Base-by-base conservation (phyloP, 345 rosid species). In the Brassica rapa region DNA sequence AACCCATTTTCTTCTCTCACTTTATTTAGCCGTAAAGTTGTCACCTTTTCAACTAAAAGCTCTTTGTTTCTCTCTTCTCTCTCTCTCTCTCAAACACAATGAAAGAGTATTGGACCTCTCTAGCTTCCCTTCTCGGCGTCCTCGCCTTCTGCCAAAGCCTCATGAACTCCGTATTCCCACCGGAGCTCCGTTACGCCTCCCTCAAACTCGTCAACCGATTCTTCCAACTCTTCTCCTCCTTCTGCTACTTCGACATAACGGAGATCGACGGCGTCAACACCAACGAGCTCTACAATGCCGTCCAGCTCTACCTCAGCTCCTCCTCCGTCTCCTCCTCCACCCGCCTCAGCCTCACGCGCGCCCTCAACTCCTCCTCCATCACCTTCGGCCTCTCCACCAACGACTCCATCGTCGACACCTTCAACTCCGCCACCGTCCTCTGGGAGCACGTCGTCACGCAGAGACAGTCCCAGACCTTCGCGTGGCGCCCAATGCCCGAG, bases 211-310 rank as follows among this genome's bases (percentile, higher is more conserved):
- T 60, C 33, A 60, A 60, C 79, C 60, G 74, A 43, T 0, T 60
- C 35, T 60, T 76, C 61, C 29, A 76, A 9, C 68, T 76, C 62
- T 76, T 68, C 68, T 68, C 80, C 53, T 46, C 89, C 35, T 85
- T 82, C 78, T 89, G 89, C 70, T 91, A 91, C 89, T 93, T 87
- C 61, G 98, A 93, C 82, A 91, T 91, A 72, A 91, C 97, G 0
- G 97, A 93, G 84, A 90, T 88, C 77, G 93, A 91, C 76, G 98
- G 97, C 62, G 94, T 93, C 62, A 91, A 93, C 88, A 91, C 98
- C 85, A 91, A 93, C 89, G 96, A 93, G 83, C 98, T 93, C 79
- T 93, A 93, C 85, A 85, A 85, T 90, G 98, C 97, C 15, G 94
- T 90, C 76, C 97, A 93, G 82, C 89, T 93, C 60, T 93, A 93